Base-by-base conservation (phyloP, 305 asterid species). In the Rubia tinctorum region DNA sequence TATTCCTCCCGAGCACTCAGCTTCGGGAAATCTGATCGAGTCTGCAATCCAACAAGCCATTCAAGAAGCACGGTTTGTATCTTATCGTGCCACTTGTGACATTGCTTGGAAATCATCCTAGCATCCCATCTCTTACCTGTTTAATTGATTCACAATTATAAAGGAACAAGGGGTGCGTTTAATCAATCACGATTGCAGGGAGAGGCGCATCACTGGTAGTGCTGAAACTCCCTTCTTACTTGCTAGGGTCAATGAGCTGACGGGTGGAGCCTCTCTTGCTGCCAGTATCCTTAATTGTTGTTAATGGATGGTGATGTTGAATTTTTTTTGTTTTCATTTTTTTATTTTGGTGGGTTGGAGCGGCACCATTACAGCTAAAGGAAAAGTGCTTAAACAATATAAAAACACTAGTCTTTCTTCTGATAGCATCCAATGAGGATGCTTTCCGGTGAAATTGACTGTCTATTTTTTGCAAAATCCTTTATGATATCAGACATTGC, bases 141-240 rank as follows among this genome's bases (percentile, higher is more conserved):
- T 44, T 51, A 14, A 43, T 51, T 51, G 58, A 51, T 51, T 7
- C 22, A 71, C 14, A 65, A 42, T 11, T 49, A 37, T 6, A 8
- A 56, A 42, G 49, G 58, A 51, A 8, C 30, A 47, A 81, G 59
- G 67, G 20, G n/a, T 73, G 60, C 47, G 74, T 61, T 9, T 69
- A 69, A 67, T 71, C 74, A 66, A 6, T 37, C 73, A 72, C 68
- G 75, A 82, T 70, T 73, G 59, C 92, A 93, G 97, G 84, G 98
- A 90, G 82, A 89, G 89, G 78, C 80, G 88, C 80, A 83, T 94
- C 43, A 86, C 78, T 27, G 99, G 99, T 75, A 91, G 84, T 79
- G 88, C 92, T 5, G 96, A 90, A 87, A 94, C 99, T 69, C 99
- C 99, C 2, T 94, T 91, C 83, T 83, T 94, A 82, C 99, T 94